Base-by-base conservation (phyloP, 306 rosid species). In the Malus orientalis region DNA sequence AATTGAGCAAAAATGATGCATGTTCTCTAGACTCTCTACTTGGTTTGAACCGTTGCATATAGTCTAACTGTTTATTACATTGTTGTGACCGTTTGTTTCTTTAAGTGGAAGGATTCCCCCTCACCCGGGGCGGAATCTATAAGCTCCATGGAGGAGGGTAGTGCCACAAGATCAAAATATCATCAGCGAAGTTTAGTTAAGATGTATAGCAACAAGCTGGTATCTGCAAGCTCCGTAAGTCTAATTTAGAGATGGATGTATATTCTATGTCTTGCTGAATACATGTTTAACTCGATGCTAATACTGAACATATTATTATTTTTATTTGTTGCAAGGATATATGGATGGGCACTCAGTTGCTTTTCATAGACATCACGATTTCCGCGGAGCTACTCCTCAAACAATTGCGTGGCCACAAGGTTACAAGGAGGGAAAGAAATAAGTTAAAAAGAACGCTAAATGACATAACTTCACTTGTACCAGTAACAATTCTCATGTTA, bases 291-390 rank as follows among this genome's bases (percentile, higher is more conserved):
- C 4, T 49, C 30, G 79, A 67, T 67, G 76, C 81, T 83, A 75
- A 86, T 77, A 64, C 38, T 66, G 53, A 67, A 68, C 74, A 76
- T 72, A 14, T 49, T 14, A 12, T 45, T 45, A 13, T 47, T 47
- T 80, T 25, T 59, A 67, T 59, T 82, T 57, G 29, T 82, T 78
- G 57, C 61, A 82, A 91, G 96, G 90, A 89, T 73, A 23, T 76
- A 55, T 83, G 84, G 89, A 87, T 86, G 90, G 96, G 91, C 40
- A 91, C 90, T 47, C 72, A 69, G 47, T 86, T 91, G 83, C 96
- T 89, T 61, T 81, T 81, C 73, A 79, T 73, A 54, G 96, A 91
- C 86, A 74, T 91, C 60, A 74, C 13, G 78, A 76, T 77, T 67
- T 86, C 90, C 54, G 7, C 69, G n/a, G 84, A 86, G 76, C 77